phyloP scores from a whole-genome alignment of 495 filamentous ascomycete species.

The Penicillium desertorum region DNA sequence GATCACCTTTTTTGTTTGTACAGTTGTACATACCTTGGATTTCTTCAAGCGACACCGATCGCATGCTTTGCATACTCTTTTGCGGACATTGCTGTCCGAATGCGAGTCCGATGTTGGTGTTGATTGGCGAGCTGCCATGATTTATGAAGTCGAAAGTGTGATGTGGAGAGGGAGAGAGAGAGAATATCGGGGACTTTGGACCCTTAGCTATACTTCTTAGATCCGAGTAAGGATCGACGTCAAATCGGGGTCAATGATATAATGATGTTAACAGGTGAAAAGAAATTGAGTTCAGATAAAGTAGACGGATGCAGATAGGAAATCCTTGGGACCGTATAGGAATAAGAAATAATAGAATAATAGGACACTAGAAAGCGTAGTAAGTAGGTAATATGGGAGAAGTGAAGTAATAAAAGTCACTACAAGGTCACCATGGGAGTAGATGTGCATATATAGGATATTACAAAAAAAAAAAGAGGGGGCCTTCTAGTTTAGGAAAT shows the following conservation, averaged over 20 bases:
- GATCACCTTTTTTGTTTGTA: background rate
- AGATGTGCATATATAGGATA: constrained; percentile 4
- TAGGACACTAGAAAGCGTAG: constrained; percentile 4
- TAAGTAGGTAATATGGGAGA: too few relatives aligned
- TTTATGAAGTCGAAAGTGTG: constrained; percentile 19
- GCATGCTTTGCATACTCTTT: constrained; percentile 63
- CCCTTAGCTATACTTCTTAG: constrained; percentile 28
- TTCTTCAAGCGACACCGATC: constrained; percentile 65
- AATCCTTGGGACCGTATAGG: background rate
- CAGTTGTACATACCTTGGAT: constrained; percentile 56
- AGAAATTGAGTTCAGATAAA: constrained; percentile 20
- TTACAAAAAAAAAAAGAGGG: background rate
- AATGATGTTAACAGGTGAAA: constrained; percentile 23
- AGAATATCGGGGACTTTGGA: constrained; percentile 3
- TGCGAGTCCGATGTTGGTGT: constrained; percentile 47
- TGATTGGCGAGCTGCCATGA: constrained; percentile 49
- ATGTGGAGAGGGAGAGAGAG: background rate
- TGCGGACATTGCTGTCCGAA: constrained; percentile 49
- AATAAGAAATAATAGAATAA: background rate
- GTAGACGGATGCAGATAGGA: constrained; percentile 7
- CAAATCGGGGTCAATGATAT: constrained; percentile 36
- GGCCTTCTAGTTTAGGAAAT: background rate
- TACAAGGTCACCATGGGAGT: too few relatives aligned
- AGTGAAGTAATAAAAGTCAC: background rate
- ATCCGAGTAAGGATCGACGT: constrained; percentile 30